Evolutionary conservation across 2,329 filamentous ascomycete genomes (phyloP).

Genomic region (Fusarium oligoseptatum): DNA sequence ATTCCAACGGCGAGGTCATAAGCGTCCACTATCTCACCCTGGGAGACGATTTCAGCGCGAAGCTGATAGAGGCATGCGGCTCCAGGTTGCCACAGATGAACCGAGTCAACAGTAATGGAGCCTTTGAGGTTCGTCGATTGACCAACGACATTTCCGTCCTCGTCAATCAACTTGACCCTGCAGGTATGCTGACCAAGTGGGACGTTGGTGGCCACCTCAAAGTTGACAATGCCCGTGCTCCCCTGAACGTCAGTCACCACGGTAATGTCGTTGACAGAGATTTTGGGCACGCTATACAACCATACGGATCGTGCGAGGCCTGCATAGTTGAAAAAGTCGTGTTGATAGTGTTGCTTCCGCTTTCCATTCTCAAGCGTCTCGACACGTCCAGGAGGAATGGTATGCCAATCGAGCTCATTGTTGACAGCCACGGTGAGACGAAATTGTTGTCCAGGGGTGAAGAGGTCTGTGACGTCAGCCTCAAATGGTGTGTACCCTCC

Average conservation of each 20-base stretch:
- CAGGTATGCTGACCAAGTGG: background rate
- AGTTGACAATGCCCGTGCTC: slow-evolving; percentile 7
- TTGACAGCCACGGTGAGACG: slow-evolving; percentile 26
- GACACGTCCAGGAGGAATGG: slow-evolving; percentile 22
- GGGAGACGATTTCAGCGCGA: slow-evolving; percentile 9
- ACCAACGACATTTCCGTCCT: slow-evolving; percentile 5
- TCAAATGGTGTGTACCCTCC: slow-evolving; percentile 30
- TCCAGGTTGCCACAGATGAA: slow-evolving; percentile 25
- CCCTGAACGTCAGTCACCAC: slow-evolving; percentile 13
- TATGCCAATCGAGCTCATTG: slow-evolving; percentile 25
- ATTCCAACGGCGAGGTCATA: slow-evolving; percentile 22
- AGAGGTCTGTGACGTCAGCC: slow-evolving; percentile 10
- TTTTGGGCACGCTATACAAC: slow-evolving; percentile 7
- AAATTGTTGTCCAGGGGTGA: slow-evolving; percentile 8
- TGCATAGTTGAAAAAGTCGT: slow-evolving; percentile 34
- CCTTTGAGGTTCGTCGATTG: background rate
- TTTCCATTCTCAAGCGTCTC: slow-evolving; percentile 16
- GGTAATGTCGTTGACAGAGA: slow-evolving; percentile 17
- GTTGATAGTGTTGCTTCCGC: slow-evolving; percentile 30
- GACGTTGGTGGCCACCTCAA: background rate
- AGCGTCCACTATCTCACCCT: background rate
- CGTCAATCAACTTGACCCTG: slow-evolving; percentile 7
- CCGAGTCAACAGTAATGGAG: background rate
- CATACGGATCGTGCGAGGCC: slow-evolving; percentile 23
- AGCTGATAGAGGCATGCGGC: slow-evolving; percentile 28